A percentile compares a stretch with the other conserved stretches of the same genome.
Evolutionary conservation across 257 asterid genomes (phyloP).

Genomic region (Przewalskia tangutica): DNA sequence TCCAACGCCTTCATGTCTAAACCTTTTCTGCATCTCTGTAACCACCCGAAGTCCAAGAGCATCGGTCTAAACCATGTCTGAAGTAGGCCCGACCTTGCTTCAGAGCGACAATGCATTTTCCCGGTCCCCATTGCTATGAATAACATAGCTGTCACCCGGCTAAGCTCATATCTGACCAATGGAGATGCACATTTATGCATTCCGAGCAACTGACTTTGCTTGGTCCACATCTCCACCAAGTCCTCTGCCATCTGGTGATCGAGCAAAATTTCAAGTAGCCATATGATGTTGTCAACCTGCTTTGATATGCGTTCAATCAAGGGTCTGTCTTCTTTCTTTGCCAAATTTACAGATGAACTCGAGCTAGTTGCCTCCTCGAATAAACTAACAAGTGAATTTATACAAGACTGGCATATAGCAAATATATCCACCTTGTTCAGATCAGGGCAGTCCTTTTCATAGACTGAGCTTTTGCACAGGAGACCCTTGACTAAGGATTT

Average conservation of each 20-base stretch:
- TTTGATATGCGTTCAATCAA: constrained; percentile 56
- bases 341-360: constrained; percentile 12
- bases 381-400: constrained; percentile 43
- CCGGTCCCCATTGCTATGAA: constrained; percentile 72
- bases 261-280: constrained; percentile 74
- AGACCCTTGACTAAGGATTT: constrained; percentile 76
- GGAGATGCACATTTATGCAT: constrained; percentile 57
- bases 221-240: constrained; percentile 61
- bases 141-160: constrained; percentile 76
- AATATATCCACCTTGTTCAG: constrained; percentile 53
- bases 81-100: constrained; percentile 47
- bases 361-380: constrained; percentile 53
- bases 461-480: constrained; percentile 53
- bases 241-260: constrained; percentile 80
- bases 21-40: constrained; percentile 83
- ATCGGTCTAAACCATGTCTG: constrained; percentile 73
- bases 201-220: constrained; percentile 41
- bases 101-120: constrained; percentile 68
- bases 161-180: constrained; percentile 73
- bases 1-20: constrained; percentile 65
- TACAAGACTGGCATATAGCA: constrained; percentile 44
- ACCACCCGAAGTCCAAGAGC: constrained; percentile 84
- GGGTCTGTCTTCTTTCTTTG: constrained; percentile 40
- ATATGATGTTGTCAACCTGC: constrained; percentile 75
- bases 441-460: constrained; percentile 45